phyloP scores from a whole-genome alignment of 2,329 filamentous ascomycete species.

The Dothidotthia symphoricarpi region DNA sequence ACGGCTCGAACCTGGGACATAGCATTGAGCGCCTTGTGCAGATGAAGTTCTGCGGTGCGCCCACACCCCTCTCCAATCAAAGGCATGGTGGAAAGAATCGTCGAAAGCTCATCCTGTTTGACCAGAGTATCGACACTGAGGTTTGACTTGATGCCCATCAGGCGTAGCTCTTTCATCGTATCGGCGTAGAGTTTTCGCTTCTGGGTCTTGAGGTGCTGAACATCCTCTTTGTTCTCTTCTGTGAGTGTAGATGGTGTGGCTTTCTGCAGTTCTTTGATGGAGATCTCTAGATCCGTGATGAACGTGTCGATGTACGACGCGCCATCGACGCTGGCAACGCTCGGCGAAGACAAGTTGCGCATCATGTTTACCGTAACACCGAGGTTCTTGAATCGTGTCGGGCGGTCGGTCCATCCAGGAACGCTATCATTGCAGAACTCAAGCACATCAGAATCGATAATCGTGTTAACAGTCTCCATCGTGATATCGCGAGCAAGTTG shows the following conservation, averaged over 20 bases:
- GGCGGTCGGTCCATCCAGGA: slow-evolving; percentile 46
- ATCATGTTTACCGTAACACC: slow-evolving; percentile 72
- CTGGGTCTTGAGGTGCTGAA: slow-evolving; percentile 86
- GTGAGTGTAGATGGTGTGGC: slow-evolving; percentile 79
- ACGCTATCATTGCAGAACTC: slow-evolving; percentile 24
- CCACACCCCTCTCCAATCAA: slow-evolving; percentile 28
- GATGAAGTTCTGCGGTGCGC: slow-evolving; percentile 62
- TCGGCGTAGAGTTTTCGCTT: slow-evolving; percentile 91
- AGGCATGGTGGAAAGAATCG: slow-evolving; percentile 61
- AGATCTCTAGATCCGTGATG: slow-evolving; percentile 64
- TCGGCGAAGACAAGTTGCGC: slow-evolving; percentile 59
- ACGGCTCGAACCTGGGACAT: slow-evolving; percentile 66
- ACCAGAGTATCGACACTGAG: slow-evolving; percentile 70
- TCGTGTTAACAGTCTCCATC: slow-evolving; percentile 13
- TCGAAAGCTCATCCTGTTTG: slow-evolving; percentile 68
- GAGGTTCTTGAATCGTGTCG: slow-evolving; percentile 68
- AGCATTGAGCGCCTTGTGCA: slow-evolving; percentile 76
- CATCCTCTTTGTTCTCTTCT: slow-evolving; percentile 78
- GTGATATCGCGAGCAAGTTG: slow-evolving; percentile 7
- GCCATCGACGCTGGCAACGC: slow-evolving; percentile 55
- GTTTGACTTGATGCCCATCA: slow-evolving; percentile 89
- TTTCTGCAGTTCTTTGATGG: slow-evolving; percentile 72
- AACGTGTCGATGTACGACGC: slow-evolving; percentile 64
- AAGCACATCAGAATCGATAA: slow-evolving; percentile 15
- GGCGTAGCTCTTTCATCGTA: slow-evolving; percentile 74